These are phyloP conservation scores for Luzula sylvatica DNA, from an alignment of 176 grass and related monocot genomes.

Conservation along the genomic window DNA sequence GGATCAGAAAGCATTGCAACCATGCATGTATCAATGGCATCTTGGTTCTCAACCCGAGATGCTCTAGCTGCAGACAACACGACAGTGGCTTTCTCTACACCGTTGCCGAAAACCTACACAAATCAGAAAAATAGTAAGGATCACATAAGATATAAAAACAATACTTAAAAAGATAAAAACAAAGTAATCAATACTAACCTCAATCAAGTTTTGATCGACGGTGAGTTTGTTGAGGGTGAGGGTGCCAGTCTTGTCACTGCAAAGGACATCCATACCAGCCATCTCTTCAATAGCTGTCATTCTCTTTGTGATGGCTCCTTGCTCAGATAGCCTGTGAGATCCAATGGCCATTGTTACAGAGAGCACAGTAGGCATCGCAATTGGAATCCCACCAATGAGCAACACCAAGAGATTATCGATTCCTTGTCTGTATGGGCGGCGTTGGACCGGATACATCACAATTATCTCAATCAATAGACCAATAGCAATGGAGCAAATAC, in stretches of 20 bases:
- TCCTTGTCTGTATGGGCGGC: slow-evolving; percentile 42
- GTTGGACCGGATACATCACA: slow-evolving; percentile 74
- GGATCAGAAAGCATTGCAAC: slow-evolving; percentile 56
- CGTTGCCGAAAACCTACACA: slow-evolving; percentile 38
- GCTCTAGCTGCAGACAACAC: slow-evolving; percentile 53
- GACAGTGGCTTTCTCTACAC: slow-evolving; percentile 31
- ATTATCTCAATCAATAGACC: slow-evolving; percentile 54
- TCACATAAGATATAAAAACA: background rate
- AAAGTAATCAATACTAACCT: slow-evolving; percentile 24
- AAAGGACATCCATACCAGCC: slow-evolving; percentile 43
- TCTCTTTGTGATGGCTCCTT: slow-evolving; percentile 85
- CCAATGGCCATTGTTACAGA: slow-evolving; percentile 90
- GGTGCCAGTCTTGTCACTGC: slow-evolving; percentile 42
- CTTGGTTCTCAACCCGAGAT: slow-evolving; percentile 62
- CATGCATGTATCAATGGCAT: slow-evolving; percentile 70
- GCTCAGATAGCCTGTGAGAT: slow-evolving; percentile 52
- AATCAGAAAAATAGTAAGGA: slow-evolving; percentile 10
- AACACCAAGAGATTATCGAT: slow-evolving; percentile 92
- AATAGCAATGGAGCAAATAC: slow-evolving; percentile 51
- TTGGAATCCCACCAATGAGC: slow-evolving; percentile 80
- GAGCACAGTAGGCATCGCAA: slow-evolving; percentile 83
- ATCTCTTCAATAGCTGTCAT: slow-evolving; percentile 47
- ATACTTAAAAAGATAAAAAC: background rate
- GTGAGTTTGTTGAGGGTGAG: slow-evolving; percentile 39
- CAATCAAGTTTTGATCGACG: slow-evolving; percentile 51